Conservation (phyloP, 2,329 filamentous ascomycete genomes). For the Fusarium fracticaudum region DNA sequence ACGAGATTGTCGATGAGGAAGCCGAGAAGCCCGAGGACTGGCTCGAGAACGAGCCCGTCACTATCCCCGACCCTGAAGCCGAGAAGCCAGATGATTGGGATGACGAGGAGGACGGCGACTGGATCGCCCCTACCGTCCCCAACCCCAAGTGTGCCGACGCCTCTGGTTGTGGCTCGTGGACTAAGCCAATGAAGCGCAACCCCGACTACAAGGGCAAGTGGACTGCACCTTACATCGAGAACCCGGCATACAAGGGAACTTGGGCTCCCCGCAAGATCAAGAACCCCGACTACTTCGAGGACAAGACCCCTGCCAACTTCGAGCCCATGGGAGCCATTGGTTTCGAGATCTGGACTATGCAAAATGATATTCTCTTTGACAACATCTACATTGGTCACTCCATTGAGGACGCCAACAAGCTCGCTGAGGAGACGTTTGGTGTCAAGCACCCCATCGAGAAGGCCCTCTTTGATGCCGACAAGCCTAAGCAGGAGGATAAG, state of each 20-base stretch:
- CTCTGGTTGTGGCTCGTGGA: conserved; percentile 94
- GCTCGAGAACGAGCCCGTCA: conserved; percentile 88
- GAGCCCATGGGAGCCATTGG: conserved; percentile 99
- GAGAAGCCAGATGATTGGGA: conserved; percentile 99
- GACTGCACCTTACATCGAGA: conserved; percentile 91
- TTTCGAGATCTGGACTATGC: conserved; percentile 99
- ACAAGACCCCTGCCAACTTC: conserved; percentile 95
- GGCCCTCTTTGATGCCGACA: conserved; percentile 78
- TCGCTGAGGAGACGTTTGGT: conserved; percentile 89
- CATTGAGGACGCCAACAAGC: conserved; percentile 86
- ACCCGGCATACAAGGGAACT: conserved; percentile 96
- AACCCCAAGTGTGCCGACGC: conserved; percentile 96
- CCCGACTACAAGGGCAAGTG: conserved; percentile 99
- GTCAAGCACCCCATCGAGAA: conserved; percentile 87
- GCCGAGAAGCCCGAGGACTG: conserved; percentile 94
- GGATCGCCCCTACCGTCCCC: conserved; percentile 86
- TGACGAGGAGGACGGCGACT: conserved; percentile 99
- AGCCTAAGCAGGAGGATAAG: conserved; percentile 76
- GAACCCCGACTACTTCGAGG: conserved; percentile 96
- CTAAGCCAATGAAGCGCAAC: conserved; percentile 92
- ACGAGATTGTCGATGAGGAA: conserved; percentile 93
- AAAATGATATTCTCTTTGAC: conserved; percentile 97
- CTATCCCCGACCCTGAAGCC: conserved; percentile 90
- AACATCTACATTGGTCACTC: conserved; percentile 99
- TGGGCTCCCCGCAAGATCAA: conserved; percentile 96